These are phyloP conservation scores for Pyrenophora graminea DNA, from an alignment of 2,329 filamentous ascomycete species.

Conservation along the genomic window DNA sequence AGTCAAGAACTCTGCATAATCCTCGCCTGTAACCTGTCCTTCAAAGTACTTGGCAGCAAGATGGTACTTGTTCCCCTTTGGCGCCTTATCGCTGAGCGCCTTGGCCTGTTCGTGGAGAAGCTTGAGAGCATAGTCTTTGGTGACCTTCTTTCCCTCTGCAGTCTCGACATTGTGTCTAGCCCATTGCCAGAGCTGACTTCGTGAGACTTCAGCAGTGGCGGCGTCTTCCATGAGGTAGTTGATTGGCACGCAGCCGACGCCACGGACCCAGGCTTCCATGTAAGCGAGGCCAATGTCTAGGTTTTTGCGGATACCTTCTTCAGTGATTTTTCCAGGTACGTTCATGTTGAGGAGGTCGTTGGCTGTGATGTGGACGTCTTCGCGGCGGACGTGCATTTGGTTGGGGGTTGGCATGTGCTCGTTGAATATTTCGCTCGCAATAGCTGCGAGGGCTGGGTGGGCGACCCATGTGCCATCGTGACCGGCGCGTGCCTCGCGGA, in stretches of 20 bases:
- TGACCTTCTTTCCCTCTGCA: constrained; percentile 85
- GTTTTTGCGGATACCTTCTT: constrained; percentile 96
- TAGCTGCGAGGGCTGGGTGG: constrained; percentile 85
- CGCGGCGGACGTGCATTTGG: constrained; percentile 87
- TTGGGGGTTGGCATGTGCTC: constrained; percentile 98
- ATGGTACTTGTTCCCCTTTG: constrained; percentile 88
- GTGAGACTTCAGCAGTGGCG: constrained; percentile 92
- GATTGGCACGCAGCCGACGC: constrained; percentile 93
- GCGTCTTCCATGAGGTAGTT: constrained; percentile 99
- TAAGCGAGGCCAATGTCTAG: constrained; percentile 94
- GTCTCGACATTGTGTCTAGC: constrained; percentile 73
- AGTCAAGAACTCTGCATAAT: constrained; percentile 96
- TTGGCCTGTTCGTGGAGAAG: constrained; percentile 85
- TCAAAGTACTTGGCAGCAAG: constrained; percentile 92
- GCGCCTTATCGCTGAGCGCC: constrained; percentile 71
- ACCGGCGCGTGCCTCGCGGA: constrained; percentile 90
- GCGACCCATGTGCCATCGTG: constrained; percentile 98
- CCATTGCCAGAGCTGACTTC: constrained; percentile 98
- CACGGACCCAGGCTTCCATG: constrained; percentile 98
- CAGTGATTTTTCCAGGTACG: constrained; percentile 86
- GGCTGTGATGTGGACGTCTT: constrained; percentile 82
- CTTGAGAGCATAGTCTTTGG: constrained; percentile 87
- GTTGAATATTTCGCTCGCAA: constrained; percentile 94
- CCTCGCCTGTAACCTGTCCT: constrained; percentile 91
- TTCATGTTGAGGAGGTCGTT: constrained; percentile 99